These are phyloP conservation scores for Rasamsonia emersonii DNA, from an alignment of 2,329 filamentous ascomycete species.

Conservation along the genomic window DNA sequence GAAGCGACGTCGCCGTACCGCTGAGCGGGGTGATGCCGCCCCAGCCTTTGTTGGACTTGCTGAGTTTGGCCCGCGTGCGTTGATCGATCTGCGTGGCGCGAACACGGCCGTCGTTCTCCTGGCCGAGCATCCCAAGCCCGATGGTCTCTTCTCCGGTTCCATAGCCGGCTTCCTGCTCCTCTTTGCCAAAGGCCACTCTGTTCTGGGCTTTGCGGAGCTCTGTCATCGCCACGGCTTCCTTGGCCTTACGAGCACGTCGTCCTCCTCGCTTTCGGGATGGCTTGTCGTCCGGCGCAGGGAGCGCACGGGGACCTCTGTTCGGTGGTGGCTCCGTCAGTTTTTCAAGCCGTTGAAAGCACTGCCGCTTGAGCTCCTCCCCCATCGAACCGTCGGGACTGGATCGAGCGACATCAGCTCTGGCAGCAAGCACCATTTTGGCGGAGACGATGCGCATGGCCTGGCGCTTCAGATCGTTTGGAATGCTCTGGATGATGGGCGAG, in stretches of 20 bases:
- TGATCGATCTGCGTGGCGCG: slow-evolving; percentile 84
- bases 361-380: slow-evolving; percentile 71
- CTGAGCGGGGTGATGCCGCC: slow-evolving; percentile 55
- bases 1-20: slow-evolving; percentile 67
- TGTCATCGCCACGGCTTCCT: slow-evolving; percentile 95
- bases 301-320: slow-evolving; percentile 76
- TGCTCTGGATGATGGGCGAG: slow-evolving; percentile 76
- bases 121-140: slow-evolving; percentile 92
- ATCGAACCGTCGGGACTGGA: slow-evolving; percentile 71
- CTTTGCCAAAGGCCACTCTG: slow-evolving; percentile 88
- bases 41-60: slow-evolving; percentile 95
- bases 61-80: slow-evolving; percentile 84
- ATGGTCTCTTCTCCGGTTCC: slow-evolving; percentile 75
- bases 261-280: slow-evolving; percentile 88
- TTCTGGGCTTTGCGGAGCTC: slow-evolving; percentile 95
- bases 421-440: slow-evolving; percentile 87
- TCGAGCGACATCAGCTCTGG: slow-evolving; percentile 80
- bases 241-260: slow-evolving; percentile 80
- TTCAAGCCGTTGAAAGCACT: slow-evolving; percentile 77
- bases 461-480: slow-evolving; percentile 78
- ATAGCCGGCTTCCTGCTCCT: slow-evolving; percentile 89
- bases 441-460: slow-evolving; percentile 94
- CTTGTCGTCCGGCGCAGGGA: slow-evolving; percentile 92
- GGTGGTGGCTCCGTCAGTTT: slow-evolving; percentile 87
- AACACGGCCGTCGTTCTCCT: slow-evolving; percentile 78